Evolutionary conservation across 495 filamentous ascomycete species (phyloP).

Genomic region (Cercophora newfieldiana): DNA sequence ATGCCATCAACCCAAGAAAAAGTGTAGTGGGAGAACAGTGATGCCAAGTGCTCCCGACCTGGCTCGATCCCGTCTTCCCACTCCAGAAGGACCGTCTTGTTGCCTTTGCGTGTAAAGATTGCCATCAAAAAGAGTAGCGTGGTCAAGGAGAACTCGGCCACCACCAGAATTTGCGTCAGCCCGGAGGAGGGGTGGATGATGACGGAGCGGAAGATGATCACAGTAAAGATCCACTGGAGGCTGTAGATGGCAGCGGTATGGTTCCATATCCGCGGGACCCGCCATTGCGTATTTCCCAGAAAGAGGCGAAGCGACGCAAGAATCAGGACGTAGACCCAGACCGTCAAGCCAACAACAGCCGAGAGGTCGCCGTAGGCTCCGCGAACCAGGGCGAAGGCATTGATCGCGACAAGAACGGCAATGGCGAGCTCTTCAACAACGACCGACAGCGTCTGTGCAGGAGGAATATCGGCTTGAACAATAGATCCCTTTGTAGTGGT

Average conservation of each 20-base stretch:
- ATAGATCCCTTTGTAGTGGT: constrained; percentile 64
- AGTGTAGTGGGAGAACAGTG: constrained; percentile 80
- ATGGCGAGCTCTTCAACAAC: constrained; percentile 73
- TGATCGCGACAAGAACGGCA: constrained; percentile 66
- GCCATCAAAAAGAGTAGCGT: constrained; percentile 72
- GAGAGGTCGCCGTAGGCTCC: constrained; percentile 49
- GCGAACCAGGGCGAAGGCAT: constrained; percentile 57
- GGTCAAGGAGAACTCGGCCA: constrained; percentile 71
- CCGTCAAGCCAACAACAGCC: constrained; percentile 62
- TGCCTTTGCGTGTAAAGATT: constrained; percentile 83
- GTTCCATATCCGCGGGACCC: constrained; percentile 80
- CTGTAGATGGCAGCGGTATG: constrained; percentile 88
- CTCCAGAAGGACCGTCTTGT: constrained; percentile 82
- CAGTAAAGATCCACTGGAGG: constrained; percentile 74
- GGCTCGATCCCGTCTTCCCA: constrained; percentile 86
- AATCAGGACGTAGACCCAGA: constrained; percentile 80
- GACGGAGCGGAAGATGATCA: constrained; percentile 79
- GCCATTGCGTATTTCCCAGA: constrained; percentile 65
- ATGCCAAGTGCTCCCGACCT: constrained; percentile 79
- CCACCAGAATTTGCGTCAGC: constrained; percentile 59
- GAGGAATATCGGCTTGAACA: constrained; percentile 74
- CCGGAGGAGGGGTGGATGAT: constrained; percentile 75
- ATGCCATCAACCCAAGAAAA: constrained; percentile 91
- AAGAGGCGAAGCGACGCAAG: constrained; percentile 73
- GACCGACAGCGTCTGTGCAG: constrained; percentile 67